A percentile compares a stretch with the other conserved stretches of the same genome.
Evolutionary conservation across 2,329 filamentous ascomycete species (phyloP).

Genomic region (Apiospora phragmitis): DNA sequence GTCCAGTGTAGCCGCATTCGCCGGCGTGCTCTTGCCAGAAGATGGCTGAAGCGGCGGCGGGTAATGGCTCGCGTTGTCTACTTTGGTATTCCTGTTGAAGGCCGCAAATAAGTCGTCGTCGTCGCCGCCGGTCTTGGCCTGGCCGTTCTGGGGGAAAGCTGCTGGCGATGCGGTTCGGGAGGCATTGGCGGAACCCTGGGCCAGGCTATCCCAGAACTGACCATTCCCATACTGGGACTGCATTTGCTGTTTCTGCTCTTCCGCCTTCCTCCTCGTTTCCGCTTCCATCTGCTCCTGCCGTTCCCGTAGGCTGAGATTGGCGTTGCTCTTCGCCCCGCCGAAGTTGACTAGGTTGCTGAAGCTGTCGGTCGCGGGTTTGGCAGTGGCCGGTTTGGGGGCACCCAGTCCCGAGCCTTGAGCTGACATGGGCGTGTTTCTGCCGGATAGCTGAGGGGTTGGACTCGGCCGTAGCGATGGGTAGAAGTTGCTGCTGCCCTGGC

Average conservation of each 20-base stretch:
- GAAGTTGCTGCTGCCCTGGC: conserved; percentile 28
- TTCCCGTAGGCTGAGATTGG: conserved; percentile 76
- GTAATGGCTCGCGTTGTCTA: conserved; percentile 66
- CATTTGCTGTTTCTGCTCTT: conserved; percentile 68
- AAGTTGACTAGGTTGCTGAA: conserved; percentile 76
- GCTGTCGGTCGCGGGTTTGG: conserved; percentile 65
- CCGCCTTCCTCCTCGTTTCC: conserved; percentile 71
- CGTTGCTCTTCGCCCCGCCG: conserved; percentile 58
- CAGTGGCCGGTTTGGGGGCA: conserved; percentile 43
- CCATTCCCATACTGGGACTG: conserved; percentile 77
- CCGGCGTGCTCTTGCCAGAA: conserved; percentile 46
- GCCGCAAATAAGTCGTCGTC: conserved; percentile 69
- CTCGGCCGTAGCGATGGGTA: conserved; percentile 52
- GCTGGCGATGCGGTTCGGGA: conserved; percentile 49
- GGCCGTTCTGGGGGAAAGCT: conserved; percentile 26
- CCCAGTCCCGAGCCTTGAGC: conserved; percentile 46
- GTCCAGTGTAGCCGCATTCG: conserved; percentile 46
- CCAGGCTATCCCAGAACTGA: conserved; percentile 76
- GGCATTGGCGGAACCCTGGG: conserved; percentile 47
- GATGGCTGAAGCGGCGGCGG: conserved; percentile 51
- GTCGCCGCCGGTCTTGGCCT: conserved; percentile 42
- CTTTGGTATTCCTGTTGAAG: conserved; percentile 65
- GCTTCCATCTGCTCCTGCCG: conserved; percentile 68
- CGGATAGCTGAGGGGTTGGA: conserved; percentile 56
- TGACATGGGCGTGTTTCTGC: conserved; percentile 57